Evolutionary conservation across 805 yeast species (phyloP).

Genomic region (Wickerhamomyces bisporus): DNA sequence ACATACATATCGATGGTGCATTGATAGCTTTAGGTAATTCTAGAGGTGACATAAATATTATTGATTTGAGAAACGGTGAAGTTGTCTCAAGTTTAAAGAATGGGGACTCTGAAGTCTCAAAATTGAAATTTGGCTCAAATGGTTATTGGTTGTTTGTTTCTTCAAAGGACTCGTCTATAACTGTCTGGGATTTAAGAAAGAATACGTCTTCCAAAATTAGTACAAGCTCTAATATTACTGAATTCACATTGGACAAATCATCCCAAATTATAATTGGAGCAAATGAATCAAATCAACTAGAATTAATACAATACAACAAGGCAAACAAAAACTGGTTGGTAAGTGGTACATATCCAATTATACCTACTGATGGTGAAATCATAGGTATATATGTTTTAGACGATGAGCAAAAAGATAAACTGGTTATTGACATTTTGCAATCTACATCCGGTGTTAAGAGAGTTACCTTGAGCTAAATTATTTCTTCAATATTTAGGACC

Average conservation of each 20-base stretch:
- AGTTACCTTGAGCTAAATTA: not conserved
- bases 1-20: slow-evolving; percentile 44
- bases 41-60: slow-evolving; percentile 27
- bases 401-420: slow-evolving; percentile 4
- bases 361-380: slow-evolving; percentile 6
- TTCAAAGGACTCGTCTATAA: slow-evolving; percentile 24
- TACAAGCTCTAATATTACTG: slow-evolving; percentile 4
- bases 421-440: slow-evolving; percentile 3
- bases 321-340: slow-evolving; percentile 15
- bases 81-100: slow-evolving; percentile 22
- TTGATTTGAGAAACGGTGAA: slow-evolving; percentile 30
- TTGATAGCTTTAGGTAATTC: slow-evolving; percentile 32
- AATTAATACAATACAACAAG: slow-evolving; percentile 19
- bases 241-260: slow-evolving; percentile 19
- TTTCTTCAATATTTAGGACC: too few species aligned
- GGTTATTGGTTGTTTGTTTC: slow-evolving; percentile 55
- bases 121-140: slow-evolving; percentile 51
- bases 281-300: slow-evolving; percentile 3
- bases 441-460: slow-evolving; percentile 3
- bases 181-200: slow-evolving; percentile 48
- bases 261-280: slow-evolving; percentile 17
- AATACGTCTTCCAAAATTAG: slow-evolving; percentile 10
- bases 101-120: slow-evolving; percentile 19
- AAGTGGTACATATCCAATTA: slow-evolving; percentile 7
- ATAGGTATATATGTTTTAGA: slow-evolving; percentile 11